A percentile compares a stretch with the other conserved stretches of the same genome.
Evolutionary conservation across 2,329 filamentous ascomycete genomes (phyloP).

Genomic region (Colletotrichum melonis): DNA sequence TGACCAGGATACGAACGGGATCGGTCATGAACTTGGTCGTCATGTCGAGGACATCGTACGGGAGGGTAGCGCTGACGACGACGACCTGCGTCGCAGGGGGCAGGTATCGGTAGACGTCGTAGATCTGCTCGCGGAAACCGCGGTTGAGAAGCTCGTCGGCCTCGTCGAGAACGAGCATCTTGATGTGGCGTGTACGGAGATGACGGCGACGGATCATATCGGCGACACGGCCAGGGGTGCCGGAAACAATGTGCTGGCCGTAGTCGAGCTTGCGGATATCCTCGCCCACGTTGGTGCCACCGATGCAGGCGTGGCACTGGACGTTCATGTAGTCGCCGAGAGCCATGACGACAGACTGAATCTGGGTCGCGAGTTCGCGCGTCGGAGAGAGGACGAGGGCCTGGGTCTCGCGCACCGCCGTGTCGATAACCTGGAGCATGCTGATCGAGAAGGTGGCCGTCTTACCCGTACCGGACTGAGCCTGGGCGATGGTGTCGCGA

Average conservation of each 20-base stretch:
- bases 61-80: slow-evolving; percentile 94
- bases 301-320: slow-evolving; percentile 98
- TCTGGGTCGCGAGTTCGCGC: slow-evolving; percentile 96
- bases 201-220: slow-evolving; percentile 72
- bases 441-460: slow-evolving; percentile 97
- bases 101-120: slow-evolving; percentile 97
- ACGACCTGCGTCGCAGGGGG: slow-evolving; percentile 98
- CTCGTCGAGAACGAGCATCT: slow-evolving; percentile 73
- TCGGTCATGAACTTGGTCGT: slow-evolving; percentile 99
- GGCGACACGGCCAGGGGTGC: slow-evolving; percentile 92
- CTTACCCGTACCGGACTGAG: slow-evolving; percentile 96
- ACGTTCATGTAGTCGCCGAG: slow-evolving; percentile 99
- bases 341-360: slow-evolving; percentile 99
- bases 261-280: slow-evolving; percentile 98
- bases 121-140: slow-evolving; percentile 98
- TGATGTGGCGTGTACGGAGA: slow-evolving; percentile 70
- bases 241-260: slow-evolving; percentile 96
- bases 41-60: slow-evolving; percentile 98
- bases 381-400: slow-evolving; percentile 96
- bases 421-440: slow-evolving; percentile 96
- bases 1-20: slow-evolving; percentile 94
- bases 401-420: slow-evolving; percentile 90
- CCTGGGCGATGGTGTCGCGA: slow-evolving; percentile 97
- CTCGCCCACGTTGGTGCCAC: slow-evolving; percentile 96
- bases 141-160: slow-evolving; percentile 81